Percentiles rank a stretch among this genome's conserved stretches.
Conservation (phyloP, 305 asterid species). For the Coffea humblotiana region DNA sequence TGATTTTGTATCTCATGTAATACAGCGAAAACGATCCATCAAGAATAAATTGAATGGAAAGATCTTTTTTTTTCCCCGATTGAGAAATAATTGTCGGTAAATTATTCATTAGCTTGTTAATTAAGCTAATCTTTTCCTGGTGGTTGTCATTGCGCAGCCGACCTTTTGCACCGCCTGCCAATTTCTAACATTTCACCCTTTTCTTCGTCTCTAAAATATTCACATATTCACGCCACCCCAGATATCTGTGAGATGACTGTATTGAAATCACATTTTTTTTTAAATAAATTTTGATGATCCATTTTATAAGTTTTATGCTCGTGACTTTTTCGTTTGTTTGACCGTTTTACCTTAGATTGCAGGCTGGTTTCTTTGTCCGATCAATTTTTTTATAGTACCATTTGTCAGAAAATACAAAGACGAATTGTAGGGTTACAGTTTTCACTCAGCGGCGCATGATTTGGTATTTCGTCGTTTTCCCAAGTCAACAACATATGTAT, state of each 20-base stretch:
- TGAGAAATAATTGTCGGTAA: not conserved
- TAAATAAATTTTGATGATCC: not conserved
- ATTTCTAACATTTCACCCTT: not conserved
- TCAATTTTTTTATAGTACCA: not conserved
- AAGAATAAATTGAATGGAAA: too few species aligned
- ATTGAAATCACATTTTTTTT: not conserved
- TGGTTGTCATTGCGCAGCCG: slow-evolving; percentile 1
- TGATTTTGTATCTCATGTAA: not conserved
- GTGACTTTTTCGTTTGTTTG: not conserved
- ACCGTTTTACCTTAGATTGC: not conserved
- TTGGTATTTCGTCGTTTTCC: not conserved
- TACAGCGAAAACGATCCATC: not conserved
- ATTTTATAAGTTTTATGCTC: not conserved
- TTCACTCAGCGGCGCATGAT: not conserved
- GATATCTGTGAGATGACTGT: too few species aligned
- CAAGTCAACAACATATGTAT: not conserved
- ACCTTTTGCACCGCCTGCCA: slow-evolving; percentile 16
- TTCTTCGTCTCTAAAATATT: not conserved
- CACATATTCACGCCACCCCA: too few species aligned
- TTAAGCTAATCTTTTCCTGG: not conserved
- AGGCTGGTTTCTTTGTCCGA: not conserved
- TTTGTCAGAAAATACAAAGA: not conserved
- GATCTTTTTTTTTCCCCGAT: not conserved
- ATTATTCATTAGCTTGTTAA: not conserved
- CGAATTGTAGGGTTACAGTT: too few species aligned